Evolutionary conservation across 2,329 filamentous ascomycete genomes (phyloP).

Genomic region (Phaeoacremonium minimum): DNA sequence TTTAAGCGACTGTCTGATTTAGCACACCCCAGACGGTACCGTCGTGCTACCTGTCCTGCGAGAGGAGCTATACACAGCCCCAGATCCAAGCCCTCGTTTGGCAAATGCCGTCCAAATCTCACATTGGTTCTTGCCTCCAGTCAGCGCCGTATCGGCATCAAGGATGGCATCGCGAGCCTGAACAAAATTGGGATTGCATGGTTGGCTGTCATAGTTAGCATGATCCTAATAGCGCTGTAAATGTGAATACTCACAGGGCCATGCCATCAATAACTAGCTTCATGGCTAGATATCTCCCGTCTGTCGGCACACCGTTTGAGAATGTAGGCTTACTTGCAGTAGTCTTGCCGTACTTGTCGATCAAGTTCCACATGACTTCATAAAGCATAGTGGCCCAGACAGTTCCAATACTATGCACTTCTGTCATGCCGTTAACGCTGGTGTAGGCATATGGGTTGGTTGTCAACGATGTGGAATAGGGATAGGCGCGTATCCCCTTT

Average conservation of each 20-base stretch:
- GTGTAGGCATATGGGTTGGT: constrained; percentile 48
- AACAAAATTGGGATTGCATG: constrained; percentile 50
- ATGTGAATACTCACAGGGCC: constrained; percentile 29
- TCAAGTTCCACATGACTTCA: constrained; percentile 54
- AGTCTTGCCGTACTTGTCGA: constrained; percentile 51
- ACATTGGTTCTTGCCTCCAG: constrained; percentile 44
- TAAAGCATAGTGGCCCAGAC: constrained; percentile 50
- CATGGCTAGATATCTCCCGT: constrained; percentile 47
- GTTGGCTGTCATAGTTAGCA: constrained; percentile 41
- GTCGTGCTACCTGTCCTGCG: constrained; percentile 25
- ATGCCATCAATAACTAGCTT: constrained; percentile 49
- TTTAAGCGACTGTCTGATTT: too few species aligned
- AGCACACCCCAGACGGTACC: constrained; percentile 17
- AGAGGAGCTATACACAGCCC: constrained; percentile 23
- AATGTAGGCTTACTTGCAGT: constrained; percentile 35
- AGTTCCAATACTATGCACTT: constrained; percentile 44
- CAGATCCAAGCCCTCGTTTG: constrained; percentile 47
- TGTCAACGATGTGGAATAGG: constrained; percentile 44
- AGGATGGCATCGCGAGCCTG: constrained; percentile 50
- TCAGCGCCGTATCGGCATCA: constrained; percentile 48
- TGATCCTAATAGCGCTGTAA: too few species aligned
- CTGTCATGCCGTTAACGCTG: constrained; percentile 28
- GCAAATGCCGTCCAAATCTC: constrained; percentile 52
- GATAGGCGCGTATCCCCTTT: constrained; percentile 41
- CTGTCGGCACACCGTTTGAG: constrained; percentile 39